phyloP scores from a whole-genome alignment of 768 basidiomycete genomes.

The Boletellus sp. region DNA sequence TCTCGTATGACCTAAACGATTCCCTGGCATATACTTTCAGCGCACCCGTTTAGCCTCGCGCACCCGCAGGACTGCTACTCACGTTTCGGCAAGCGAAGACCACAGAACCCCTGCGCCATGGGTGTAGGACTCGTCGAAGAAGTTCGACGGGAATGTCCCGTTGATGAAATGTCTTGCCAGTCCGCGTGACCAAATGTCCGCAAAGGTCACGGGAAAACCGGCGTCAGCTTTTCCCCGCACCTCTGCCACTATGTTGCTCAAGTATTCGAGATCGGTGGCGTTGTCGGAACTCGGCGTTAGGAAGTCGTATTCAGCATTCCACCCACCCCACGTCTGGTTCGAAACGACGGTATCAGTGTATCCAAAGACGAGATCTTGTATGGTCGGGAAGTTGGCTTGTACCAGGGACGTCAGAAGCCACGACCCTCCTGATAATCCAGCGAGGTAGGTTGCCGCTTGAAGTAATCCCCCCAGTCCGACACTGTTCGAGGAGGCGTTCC shows the following conservation, averaged over 20 bases:
- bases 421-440: constrained; percentile 47
- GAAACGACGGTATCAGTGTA: constrained; percentile 13
- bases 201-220: constrained; percentile 30
- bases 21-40: constrained; percentile 19
- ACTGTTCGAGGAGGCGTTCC: constrained; percentile 40
- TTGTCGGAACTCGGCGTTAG: constrained; percentile 17
- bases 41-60: too few relatives aligned
- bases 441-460: constrained; percentile 49
- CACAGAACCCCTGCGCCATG: constrained; percentile 37
- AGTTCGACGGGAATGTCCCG: constrained; percentile 33
- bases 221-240: constrained; percentile 29
- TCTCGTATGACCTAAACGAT: constrained; percentile 30
- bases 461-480: constrained; percentile 49
- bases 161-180: constrained; percentile 39
- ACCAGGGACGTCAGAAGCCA: constrained; percentile 40
- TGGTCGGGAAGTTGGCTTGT: constrained; percentile 39
- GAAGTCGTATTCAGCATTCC: constrained; percentile 28
- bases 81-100: constrained; percentile 34
- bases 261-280: constrained; percentile 12
- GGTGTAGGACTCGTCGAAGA: constrained; percentile 25
- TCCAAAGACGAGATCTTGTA: constrained; percentile 38
- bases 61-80: constrained; percentile 6
- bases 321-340: constrained; percentile 30
- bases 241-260: constrained; percentile 23
- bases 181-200: constrained; percentile 25